A percentile compares a stretch with the other conserved stretches of the same genome.
These are phyloP conservation scores for Aspergillus uvarum DNA, from an alignment of 2,329 filamentous ascomycete species.

Conservation along the genomic window DNA sequence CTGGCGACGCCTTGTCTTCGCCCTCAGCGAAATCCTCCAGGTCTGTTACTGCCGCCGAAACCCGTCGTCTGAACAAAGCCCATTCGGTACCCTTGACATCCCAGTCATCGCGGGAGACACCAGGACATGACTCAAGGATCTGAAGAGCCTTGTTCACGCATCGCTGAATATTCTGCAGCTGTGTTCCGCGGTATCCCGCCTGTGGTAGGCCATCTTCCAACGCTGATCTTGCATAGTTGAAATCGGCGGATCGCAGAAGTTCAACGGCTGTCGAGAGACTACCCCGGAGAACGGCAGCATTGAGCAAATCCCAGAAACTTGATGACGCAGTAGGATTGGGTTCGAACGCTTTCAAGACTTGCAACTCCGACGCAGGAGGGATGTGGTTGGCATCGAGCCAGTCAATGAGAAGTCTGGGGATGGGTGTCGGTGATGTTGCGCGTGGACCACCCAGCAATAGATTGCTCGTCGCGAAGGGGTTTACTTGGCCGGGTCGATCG, in stretches of 20 bases:
- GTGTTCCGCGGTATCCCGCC: slow-evolving; percentile 69
- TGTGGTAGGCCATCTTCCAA: slow-evolving; percentile 62
- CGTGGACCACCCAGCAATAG: slow-evolving; percentile 30
- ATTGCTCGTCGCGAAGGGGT: slow-evolving; percentile 29
- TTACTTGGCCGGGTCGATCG: slow-evolving; percentile 22
- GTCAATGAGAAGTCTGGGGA: slow-evolving; percentile 76
- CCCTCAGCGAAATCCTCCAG: slow-evolving; percentile 79
- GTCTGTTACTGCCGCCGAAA: slow-evolving; percentile 66
- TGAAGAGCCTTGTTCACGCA: slow-evolving; percentile 68
- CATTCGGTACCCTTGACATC: slow-evolving; percentile 79
- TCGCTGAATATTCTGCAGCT: slow-evolving; percentile 74
- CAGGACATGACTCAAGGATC: slow-evolving; percentile 72
- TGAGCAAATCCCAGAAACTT: slow-evolving; percentile 84
- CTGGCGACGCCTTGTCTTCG: slow-evolving; percentile 51
- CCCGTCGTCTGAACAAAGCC: slow-evolving; percentile 76
- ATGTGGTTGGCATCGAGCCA: slow-evolving; percentile 80
- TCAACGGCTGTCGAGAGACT: slow-evolving; percentile 66
- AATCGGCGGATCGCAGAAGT: slow-evolving; percentile 72
- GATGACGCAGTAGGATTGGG: slow-evolving; percentile 74
- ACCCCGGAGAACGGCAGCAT: slow-evolving; percentile 71
- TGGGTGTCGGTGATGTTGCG: slow-evolving; percentile 41
- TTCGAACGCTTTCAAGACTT: slow-evolving; percentile 61
- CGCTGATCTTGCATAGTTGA: slow-evolving; percentile 69
- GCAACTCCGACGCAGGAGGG: slow-evolving; percentile 66
- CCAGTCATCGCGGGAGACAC: slow-evolving; percentile 66